Conservation (phyloP, 768 basidiomycete species). For the Neoboletus subvelutipes region DNA sequence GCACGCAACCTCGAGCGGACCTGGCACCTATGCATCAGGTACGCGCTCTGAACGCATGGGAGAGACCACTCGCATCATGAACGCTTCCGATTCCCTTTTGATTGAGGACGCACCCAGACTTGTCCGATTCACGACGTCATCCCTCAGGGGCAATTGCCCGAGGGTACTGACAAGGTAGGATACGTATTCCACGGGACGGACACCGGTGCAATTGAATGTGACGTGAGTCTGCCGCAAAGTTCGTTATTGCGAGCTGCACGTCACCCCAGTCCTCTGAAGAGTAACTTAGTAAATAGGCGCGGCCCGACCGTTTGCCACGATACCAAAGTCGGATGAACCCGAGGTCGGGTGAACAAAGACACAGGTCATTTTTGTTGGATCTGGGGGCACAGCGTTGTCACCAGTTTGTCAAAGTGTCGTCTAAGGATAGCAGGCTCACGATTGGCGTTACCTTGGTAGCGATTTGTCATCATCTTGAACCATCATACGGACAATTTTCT, state of each 20-base stretch:
- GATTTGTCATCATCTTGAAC: too few relatives aligned
- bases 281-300: conserved; percentile 49
- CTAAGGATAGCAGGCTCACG: too few relatives aligned
- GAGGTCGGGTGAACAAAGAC: conserved; percentile 41
- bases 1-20: not conserved
- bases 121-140: conserved; percentile 1
- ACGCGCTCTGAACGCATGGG: not conserved
- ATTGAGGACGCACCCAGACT: not conserved
- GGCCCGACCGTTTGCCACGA: conserved; percentile 46
- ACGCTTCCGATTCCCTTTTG: not conserved
- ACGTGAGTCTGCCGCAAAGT: conserved; percentile 43
- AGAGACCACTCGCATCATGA: conserved; percentile 2
- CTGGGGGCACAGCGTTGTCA: too few relatives aligned
- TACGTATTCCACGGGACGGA: not conserved
- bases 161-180: conserved; percentile 1
- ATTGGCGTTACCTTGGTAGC: too few relatives aligned
- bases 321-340: conserved; percentile 36
- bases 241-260: conserved; percentile 55
- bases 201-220: conserved; percentile 27
- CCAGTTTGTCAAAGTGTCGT: too few relatives aligned
- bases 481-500: too few relatives aligned
- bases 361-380: conserved; percentile 42
- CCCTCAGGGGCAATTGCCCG: conserved; percentile 1
- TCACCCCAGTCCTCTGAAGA: conserved; percentile 64
- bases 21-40: not conserved